Percentiles rank a stretch among this genome's conserved stretches.
Conservation (phyloP, 345 rosid genomes). For the Hibiscus mutabilis region DNA sequence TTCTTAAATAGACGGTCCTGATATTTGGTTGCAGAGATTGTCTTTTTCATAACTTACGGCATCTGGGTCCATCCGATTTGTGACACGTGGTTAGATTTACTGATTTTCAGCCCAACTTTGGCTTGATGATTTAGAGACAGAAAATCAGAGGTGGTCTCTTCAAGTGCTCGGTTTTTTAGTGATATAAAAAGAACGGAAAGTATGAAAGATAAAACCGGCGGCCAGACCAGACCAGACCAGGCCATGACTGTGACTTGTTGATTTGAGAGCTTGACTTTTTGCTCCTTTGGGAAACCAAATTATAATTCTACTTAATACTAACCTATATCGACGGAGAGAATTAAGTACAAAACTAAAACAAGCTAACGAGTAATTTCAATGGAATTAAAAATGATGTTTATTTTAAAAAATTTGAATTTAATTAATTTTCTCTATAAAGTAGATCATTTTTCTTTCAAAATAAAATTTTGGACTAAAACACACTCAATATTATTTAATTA, state of each 20-base stretch:
- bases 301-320: too few relatives aligned
- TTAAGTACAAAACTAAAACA: too few relatives aligned
- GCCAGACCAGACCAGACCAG: not conserved
- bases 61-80: not conserved
- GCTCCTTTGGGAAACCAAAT: not conserved
- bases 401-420: too few relatives aligned
- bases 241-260: not conserved
- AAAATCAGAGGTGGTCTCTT: conserved; percentile 5
- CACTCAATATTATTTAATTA: too few relatives aligned
- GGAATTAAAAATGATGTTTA: too few relatives aligned
- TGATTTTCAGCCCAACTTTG: not conserved
- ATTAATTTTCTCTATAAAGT: too few relatives aligned
- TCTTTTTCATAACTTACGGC: not conserved
- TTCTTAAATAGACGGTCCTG: conserved; percentile 3
- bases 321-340: too few relatives aligned
- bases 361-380: too few relatives aligned
- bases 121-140: not conserved
- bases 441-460: too few relatives aligned
- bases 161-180: not conserved
- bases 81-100: not conserved
- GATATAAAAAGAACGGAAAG: not conserved
- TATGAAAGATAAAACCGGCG: not conserved
- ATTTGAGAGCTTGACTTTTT: not conserved
- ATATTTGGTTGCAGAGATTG: not conserved
- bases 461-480: too few relatives aligned